phyloP scores from a whole-genome alignment of 2,329 filamentous ascomycete genomes.

The Aspergillus uvarum region DNA sequence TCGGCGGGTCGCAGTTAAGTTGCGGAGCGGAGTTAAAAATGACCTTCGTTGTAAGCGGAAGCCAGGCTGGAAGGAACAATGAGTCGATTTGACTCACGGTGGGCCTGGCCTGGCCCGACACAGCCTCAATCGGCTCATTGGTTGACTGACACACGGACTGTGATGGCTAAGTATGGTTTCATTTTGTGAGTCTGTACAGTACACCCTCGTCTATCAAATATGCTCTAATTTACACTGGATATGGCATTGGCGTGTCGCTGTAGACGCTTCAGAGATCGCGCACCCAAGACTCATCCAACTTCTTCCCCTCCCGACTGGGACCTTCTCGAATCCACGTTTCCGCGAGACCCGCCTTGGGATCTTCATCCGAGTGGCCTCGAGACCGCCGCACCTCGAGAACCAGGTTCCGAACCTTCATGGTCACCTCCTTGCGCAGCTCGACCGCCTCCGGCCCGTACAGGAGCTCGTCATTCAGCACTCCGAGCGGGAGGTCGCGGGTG shows the following conservation, averaged over 20 bases:
- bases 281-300: slow-evolving; percentile 61
- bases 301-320: slow-evolving; percentile 54
- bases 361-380: slow-evolving; percentile 75
- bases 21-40: background rate
- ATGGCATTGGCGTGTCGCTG: background rate
- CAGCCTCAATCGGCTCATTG: too few species aligned
- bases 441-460: slow-evolving; percentile 73
- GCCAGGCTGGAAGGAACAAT: background rate
- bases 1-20: background rate
- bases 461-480: slow-evolving; percentile 64
- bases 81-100: background rate
- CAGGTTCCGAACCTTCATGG: slow-evolving; percentile 72
- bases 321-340: slow-evolving; percentile 74
- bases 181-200: background rate
- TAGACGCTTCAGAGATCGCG: slow-evolving; percentile 50
- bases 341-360: slow-evolving; percentile 71
- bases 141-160: too few species aligned
- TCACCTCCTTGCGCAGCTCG: slow-evolving; percentile 75
- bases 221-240: slow-evolving; percentile 16
- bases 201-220: slow-evolving; percentile 16
- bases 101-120: background rate
- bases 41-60: background rate
- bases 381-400: slow-evolving; percentile 73
- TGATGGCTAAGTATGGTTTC: background rate
- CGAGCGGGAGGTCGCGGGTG: slow-evolving; percentile 42